phyloP scores from a whole-genome alignment of 345 rosid genomes.

The Schrenkiella parvula region DNA sequence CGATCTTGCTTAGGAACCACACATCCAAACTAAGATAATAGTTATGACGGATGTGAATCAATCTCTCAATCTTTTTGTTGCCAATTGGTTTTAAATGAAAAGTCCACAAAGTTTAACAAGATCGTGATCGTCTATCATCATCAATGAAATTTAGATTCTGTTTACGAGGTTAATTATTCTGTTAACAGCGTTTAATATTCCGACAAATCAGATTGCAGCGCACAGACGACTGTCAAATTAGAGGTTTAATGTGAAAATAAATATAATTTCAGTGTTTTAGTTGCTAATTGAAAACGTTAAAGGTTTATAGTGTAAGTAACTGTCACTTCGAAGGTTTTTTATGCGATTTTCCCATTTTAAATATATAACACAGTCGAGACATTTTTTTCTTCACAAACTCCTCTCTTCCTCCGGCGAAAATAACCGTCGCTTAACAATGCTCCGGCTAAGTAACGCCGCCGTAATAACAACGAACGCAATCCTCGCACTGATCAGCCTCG shows the following conservation, averaged over 20 bases:
- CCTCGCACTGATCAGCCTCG: slow-evolving; percentile 30
- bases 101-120: not conserved
- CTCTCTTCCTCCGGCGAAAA: not conserved
- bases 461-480: slow-evolving; percentile 31
- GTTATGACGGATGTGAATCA: not conserved
- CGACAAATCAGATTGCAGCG: too few relatives aligned
- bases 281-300: too few relatives aligned
- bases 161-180: too few relatives aligned
- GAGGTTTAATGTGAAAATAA: too few relatives aligned
- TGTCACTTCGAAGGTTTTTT: too few relatives aligned
- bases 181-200: too few relatives aligned
- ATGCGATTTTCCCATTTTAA: too few relatives aligned
- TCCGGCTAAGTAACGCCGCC: slow-evolving; percentile 35
- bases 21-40: too few relatives aligned
- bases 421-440: slow-evolving; percentile 13
- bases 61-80: not conserved
- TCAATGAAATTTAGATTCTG: too few relatives aligned
- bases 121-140: not conserved
- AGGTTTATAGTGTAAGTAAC: too few relatives aligned
- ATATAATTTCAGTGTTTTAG: too few relatives aligned
- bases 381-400: slow-evolving; percentile 17
- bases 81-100: not conserved
- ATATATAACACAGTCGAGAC: not conserved
- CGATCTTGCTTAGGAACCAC: not conserved
- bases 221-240: too few relatives aligned